Conservation (phyloP, 331 rosid species). For the Malus hybrid region DNA sequence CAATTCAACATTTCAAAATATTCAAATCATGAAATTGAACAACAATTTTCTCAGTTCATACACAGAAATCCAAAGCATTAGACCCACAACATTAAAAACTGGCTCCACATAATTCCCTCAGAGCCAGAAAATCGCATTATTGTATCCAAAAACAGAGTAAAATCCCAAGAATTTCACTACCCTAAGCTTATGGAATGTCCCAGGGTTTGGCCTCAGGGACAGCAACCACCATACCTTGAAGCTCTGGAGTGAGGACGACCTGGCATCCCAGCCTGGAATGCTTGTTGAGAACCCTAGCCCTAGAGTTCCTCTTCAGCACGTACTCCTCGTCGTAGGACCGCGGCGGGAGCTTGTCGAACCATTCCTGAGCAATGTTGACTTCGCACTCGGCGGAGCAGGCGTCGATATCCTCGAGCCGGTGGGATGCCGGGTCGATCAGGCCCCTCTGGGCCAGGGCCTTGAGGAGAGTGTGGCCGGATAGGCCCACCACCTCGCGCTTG, state of each 20-base stretch:
- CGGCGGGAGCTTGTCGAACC: constrained; percentile 81
- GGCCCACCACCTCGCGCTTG: constrained; percentile 66
- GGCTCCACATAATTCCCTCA: neutral
- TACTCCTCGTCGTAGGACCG: constrained; percentile 80
- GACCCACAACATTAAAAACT: constrained; percentile 6
- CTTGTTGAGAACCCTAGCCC: constrained; percentile 63
- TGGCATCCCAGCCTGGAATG: constrained; percentile 89
- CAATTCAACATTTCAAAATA: neutral
- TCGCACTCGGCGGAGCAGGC: constrained; percentile 93
- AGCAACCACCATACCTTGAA: constrained; percentile 92
- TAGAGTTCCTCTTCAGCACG: constrained; percentile 50
- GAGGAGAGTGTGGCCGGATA: constrained; percentile 71
- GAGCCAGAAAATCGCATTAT: constrained; percentile 13
- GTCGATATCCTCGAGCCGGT: constrained; percentile 82
- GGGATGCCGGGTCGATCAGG: constrained; percentile 78
- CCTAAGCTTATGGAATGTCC: constrained; percentile 55
- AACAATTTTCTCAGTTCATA: neutral
- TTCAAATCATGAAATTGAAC: neutral
- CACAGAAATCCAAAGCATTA: neutral
- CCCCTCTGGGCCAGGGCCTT: constrained; percentile 62
- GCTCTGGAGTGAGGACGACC: constrained; percentile 60
- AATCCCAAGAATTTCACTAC: neutral
- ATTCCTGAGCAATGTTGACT: constrained; percentile 81
- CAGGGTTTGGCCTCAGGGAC: constrained; percentile 86
- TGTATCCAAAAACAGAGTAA: neutral